Conservation (phyloP, 1,284 basidiomycete species). For the Sanguinoderma infundibulare region DNA sequence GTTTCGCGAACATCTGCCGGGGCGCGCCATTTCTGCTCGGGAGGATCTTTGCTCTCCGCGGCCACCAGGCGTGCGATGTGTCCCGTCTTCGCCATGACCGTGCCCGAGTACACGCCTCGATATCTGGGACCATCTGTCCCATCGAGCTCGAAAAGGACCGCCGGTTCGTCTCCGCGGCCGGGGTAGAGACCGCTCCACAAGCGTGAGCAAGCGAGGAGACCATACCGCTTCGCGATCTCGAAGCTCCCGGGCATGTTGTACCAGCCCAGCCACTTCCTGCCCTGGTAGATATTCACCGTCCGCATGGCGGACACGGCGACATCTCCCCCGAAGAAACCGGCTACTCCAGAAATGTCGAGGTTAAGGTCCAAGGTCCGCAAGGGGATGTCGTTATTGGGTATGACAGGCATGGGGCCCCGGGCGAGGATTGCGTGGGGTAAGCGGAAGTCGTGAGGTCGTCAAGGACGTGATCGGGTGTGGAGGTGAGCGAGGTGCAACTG, state of each 20-base stretch:
- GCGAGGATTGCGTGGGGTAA: background rate
- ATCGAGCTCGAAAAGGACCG: slow-evolving; percentile 24
- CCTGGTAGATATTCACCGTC: slow-evolving; percentile 13
- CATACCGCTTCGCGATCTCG: slow-evolving; percentile 21
- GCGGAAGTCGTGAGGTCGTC: background rate
- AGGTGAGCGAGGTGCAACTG: background rate
- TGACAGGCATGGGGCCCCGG: slow-evolving; percentile 2
- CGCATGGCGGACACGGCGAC: slow-evolving; percentile 20
- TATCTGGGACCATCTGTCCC: slow-evolving; percentile 18
- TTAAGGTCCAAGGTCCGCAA: slow-evolving; percentile 2
- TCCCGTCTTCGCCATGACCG: slow-evolving; percentile 20
- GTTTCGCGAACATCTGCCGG: background rate
- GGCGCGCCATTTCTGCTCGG: background rate
- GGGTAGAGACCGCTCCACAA: slow-evolving; percentile 18
- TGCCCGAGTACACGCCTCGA: slow-evolving; percentile 21
- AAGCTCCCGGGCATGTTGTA: slow-evolving; percentile 17
- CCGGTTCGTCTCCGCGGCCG: slow-evolving; percentile 21
- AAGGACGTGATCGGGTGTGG: background rate
- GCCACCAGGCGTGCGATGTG: slow-evolving; percentile 19
- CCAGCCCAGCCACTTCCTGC: slow-evolving; percentile 16
- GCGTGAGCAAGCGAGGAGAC: slow-evolving; percentile 5
- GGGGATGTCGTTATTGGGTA: slow-evolving; percentile 1
- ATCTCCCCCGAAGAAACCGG: slow-evolving; percentile 19
- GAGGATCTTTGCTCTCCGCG: slow-evolving; percentile 13
- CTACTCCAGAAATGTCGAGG: slow-evolving; percentile 19